These are phyloP conservation scores for Sophora flavescens DNA, from an alignment of 306 rosid genomes.

Conservation along the genomic window DNA sequence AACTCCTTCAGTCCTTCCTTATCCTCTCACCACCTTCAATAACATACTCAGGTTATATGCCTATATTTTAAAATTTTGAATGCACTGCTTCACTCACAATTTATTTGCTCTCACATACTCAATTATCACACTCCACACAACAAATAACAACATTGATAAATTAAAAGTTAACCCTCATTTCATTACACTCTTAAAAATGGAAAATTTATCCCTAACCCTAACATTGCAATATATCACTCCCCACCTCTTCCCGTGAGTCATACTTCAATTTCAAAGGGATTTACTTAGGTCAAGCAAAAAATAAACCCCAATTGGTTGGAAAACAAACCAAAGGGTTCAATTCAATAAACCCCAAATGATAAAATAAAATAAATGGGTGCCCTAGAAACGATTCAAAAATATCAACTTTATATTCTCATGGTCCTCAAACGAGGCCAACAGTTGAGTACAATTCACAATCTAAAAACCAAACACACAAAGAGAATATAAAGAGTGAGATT, in stretches of 20 bases:
- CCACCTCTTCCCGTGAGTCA: no score
- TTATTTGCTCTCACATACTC: background rate
- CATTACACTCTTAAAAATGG: background rate
- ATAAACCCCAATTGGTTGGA: background rate
- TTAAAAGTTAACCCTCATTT: background rate
- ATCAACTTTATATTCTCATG: conserved; percentile 17
- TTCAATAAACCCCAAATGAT: background rate
- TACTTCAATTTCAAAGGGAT: background rate
- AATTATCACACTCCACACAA: no score
- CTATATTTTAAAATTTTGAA: background rate
- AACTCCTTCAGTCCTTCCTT: background rate
- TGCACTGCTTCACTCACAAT: background rate
- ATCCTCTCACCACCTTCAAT: background rate
- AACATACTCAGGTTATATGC: background rate
- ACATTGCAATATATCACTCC: no score
- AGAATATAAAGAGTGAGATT: background rate
- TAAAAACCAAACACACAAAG: background rate
- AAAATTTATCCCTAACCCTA: no score
- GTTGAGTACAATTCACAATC: background rate
- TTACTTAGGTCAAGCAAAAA: background rate
- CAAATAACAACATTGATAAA: background rate
- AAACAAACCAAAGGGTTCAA: background rate
- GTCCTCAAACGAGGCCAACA: background rate
- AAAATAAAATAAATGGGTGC: background rate
- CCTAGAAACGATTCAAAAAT: background rate